Conservation (phyloP, 23 red algal species). For the Pyropia yezoensis region DNA sequence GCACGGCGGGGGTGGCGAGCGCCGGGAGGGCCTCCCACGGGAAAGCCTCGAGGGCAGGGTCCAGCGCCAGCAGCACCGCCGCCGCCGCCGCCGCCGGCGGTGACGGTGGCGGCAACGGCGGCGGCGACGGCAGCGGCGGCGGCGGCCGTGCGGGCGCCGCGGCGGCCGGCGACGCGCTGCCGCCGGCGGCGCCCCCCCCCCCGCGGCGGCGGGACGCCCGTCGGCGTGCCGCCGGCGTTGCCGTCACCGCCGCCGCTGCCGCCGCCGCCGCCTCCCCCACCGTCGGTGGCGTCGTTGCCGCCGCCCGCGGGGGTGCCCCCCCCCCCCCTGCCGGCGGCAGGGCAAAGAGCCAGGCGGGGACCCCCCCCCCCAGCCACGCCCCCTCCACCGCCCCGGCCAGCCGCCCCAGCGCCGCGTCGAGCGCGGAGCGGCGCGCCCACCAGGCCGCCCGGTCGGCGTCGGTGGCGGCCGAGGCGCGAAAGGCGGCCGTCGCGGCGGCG, state of each 20-base stretch:
- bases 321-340: not conserved
- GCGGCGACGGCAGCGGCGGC: not conserved
- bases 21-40: conserved; percentile 53
- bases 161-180: conserved; percentile 1
- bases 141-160: not conserved
- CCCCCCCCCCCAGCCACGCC: conserved; percentile 21
- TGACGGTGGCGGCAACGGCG: not conserved
- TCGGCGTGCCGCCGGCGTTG: not conserved
- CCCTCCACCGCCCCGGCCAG: conserved; percentile 25
- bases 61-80: conserved; percentile 23
- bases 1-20: conserved; percentile 7
- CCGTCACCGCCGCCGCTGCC: not conserved
- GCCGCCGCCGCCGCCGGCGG: not conserved
- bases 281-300: not conserved
- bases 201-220: not conserved
- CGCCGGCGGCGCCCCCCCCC: not conserved
- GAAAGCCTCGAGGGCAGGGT: conserved; percentile 32
- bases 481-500: too few relatives aligned
- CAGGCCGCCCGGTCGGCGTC: conserved; percentile 27
- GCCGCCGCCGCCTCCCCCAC: too few relatives aligned
- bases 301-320: not conserved
- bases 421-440: conserved; percentile 23
- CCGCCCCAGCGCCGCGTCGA: conserved; percentile 22
- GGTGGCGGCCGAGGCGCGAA: too few relatives aligned
- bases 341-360: not conserved